Evolutionary conservation across 305 asterid genomes (phyloP).

Genomic region (Solanum hybrid): DNA sequence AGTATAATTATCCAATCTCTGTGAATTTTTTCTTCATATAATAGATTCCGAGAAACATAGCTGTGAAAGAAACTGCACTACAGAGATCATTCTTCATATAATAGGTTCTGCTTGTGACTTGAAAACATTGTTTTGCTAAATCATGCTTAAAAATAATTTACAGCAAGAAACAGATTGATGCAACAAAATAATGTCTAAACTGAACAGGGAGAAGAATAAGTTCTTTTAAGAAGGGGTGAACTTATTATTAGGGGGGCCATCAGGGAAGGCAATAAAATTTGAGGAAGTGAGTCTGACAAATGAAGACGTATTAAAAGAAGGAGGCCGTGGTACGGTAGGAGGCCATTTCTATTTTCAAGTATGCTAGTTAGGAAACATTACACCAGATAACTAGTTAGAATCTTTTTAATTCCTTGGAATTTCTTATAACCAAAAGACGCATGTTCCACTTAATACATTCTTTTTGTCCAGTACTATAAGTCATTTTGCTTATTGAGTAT

Average conservation of each 20-base stretch:
- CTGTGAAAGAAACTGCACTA: neutral
- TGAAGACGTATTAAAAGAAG: neutral
- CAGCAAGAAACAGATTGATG: neutral
- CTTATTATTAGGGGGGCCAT: neutral
- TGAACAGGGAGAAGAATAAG: neutral
- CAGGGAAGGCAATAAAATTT: neutral
- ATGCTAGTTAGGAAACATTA: neutral
- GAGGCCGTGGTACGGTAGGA: neutral
- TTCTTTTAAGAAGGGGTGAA: neutral
- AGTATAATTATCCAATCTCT: neutral
- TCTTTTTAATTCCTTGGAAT: neutral
- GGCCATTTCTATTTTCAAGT: neutral
- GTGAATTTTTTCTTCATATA: neutral
- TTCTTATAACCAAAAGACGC: neutral
- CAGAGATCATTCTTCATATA: neutral
- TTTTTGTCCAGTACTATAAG: neutral
- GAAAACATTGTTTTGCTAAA: neutral
- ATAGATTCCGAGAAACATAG: neutral
- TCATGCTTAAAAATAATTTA: neutral
- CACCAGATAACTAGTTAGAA: neutral
- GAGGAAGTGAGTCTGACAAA: neutral
- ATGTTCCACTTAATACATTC: neutral
- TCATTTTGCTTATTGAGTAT: neutral
- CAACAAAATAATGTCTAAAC: neutral
- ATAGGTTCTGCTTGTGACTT: neutral